A percentile compares a stretch with the other conserved stretches of the same genome.
Conservation (phyloP, 257 asterid species). For the Vinca minor region DNA sequence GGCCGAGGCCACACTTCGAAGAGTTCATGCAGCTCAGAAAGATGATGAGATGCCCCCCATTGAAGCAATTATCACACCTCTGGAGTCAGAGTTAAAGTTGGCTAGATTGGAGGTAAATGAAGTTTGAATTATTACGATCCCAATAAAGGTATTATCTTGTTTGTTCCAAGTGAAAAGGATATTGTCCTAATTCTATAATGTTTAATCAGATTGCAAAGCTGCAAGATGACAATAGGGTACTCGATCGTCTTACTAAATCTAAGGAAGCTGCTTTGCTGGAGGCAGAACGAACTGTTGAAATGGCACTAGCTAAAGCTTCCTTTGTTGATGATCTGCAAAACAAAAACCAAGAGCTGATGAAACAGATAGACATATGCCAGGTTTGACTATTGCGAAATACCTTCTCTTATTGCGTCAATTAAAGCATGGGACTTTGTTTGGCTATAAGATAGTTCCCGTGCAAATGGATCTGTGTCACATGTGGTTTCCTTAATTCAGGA, state of each 20-base stretch:
- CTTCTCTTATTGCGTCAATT: slow-evolving; percentile 4
- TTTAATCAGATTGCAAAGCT: slow-evolving; percentile 62
- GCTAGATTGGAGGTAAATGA: slow-evolving; percentile 62
- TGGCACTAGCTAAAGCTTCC: slow-evolving; percentile 86
- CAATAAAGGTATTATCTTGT: background rate
- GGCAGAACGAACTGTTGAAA: slow-evolving; percentile 70
- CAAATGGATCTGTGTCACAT: slow-evolving; percentile 10
- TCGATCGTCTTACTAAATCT: slow-evolving; percentile 82
- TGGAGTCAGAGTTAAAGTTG: slow-evolving; percentile 89
- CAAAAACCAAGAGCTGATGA: slow-evolving; percentile 74
- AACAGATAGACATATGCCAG: slow-evolving; percentile 92
- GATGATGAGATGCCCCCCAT: slow-evolving; percentile 96
- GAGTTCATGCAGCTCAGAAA: slow-evolving; percentile 91
- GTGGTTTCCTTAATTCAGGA: slow-evolving; percentile 41
- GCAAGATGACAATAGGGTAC: slow-evolving; percentile 87
- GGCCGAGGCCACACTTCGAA: slow-evolving; percentile 92
- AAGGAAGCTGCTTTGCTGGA: slow-evolving; percentile 92
- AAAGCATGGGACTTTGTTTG: slow-evolving; percentile 2
- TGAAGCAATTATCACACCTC: slow-evolving; percentile 84
- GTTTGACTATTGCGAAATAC: slow-evolving; percentile 31
- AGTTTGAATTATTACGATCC: too few relatives aligned
- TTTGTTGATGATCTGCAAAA: slow-evolving; percentile 85
- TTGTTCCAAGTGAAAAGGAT: slow-evolving; percentile 1
- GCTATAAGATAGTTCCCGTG: background rate
- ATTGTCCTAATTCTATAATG: slow-evolving; percentile 8